Conservation (phyloP, 75 land plant genomes). For the Picea sitchensis region DNA sequence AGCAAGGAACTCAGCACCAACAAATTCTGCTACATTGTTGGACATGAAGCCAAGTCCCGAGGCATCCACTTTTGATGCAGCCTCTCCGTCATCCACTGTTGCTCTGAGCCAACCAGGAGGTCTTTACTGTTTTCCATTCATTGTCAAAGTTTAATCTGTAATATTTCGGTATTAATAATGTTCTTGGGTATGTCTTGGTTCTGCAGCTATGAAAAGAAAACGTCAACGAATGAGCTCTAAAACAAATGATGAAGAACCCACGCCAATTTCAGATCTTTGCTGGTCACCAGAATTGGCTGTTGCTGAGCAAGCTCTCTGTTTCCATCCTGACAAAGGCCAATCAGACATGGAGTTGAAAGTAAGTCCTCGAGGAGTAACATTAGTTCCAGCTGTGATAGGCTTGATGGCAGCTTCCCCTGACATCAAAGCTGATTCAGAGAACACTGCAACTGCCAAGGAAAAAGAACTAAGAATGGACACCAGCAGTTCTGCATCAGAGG, state of each 20-base stretch:
- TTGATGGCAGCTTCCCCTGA: constrained; percentile 2
- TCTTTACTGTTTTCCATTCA: not conserved
- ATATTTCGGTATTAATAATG: not conserved
- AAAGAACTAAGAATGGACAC: not conserved
- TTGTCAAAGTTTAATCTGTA: not conserved
- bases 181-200: not conserved
- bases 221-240: not conserved
- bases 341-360: not conserved
- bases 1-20: not conserved
- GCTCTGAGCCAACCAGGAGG: not conserved
- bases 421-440: not conserved
- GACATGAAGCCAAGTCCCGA: not conserved
- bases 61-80: not conserved
- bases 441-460: not conserved
- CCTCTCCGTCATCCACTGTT: not conserved
- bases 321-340: not conserved
- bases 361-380: not conserved
- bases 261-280: not conserved
- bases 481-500: not conserved
- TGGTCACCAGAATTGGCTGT: not conserved
- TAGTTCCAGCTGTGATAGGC: not conserved
- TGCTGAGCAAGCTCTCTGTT: not conserved
- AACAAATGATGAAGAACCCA: not conserved
- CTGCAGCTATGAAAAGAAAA: not conserved
- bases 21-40: not conserved